These are phyloP conservation scores for Nakazawaea ernobii DNA, from an alignment of 805 yeast genomes.

Conservation along the genomic window DNA sequence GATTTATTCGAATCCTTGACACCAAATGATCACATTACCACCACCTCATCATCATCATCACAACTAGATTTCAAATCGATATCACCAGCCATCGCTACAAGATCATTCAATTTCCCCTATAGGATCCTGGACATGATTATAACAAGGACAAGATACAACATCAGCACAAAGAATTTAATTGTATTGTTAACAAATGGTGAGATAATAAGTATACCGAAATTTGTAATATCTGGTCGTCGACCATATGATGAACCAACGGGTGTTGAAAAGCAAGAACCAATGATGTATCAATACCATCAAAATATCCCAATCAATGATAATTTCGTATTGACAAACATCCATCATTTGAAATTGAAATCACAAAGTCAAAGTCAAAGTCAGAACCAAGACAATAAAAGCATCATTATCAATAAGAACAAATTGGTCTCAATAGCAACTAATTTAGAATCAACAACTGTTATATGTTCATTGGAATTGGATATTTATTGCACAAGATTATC, in stretches of 20 bases:
- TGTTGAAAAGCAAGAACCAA: slow-evolving; percentile 53
- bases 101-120: slow-evolving; percentile 61
- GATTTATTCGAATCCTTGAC: slow-evolving; percentile 70
- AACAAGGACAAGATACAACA: slow-evolving; percentile 57
- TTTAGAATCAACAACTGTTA: slow-evolving; percentile 75
- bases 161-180: slow-evolving; percentile 62
- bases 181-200: slow-evolving; percentile 55
- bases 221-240: slow-evolving; percentile 62
- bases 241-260: slow-evolving; percentile 46
- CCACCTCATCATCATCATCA: slow-evolving; percentile 18
- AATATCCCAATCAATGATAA: slow-evolving; percentile 44
- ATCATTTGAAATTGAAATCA: slow-evolving; percentile 11
- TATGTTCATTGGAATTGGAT: slow-evolving; percentile 64
- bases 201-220: slow-evolving; percentile 66
- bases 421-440: slow-evolving; percentile 52
- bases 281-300: slow-evolving; percentile 61
- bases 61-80: slow-evolving; percentile 25
- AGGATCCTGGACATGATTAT: slow-evolving; percentile 46
- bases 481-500: slow-evolving; percentile 70
- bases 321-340: slow-evolving; percentile 13
- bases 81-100: slow-evolving; percentile 44
- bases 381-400: too few species aligned
- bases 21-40: slow-evolving; percentile 37
- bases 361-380: too few species aligned
- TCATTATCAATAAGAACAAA: too few species aligned